phyloP scores from a whole-genome alignment of 108 stramenopile genomes.

The Seminavis robusta region DNA sequence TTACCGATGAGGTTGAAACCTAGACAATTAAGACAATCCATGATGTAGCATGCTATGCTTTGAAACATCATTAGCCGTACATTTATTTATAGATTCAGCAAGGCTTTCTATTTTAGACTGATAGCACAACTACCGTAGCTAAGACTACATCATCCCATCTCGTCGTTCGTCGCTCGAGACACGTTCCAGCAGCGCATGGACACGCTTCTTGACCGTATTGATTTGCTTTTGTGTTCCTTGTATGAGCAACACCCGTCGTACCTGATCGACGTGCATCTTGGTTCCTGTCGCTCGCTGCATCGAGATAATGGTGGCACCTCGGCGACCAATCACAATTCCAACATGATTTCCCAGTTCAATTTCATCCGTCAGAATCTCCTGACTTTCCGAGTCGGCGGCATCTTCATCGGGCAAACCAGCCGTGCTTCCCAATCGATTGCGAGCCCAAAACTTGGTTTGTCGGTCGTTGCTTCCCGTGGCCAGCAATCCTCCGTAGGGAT shows the following conservation, averaged over 20 bases:
- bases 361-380: conserved; percentile 72
- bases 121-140: too few relatives aligned
- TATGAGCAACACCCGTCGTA: conserved; percentile 74
- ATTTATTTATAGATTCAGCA: too few relatives aligned
- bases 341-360: conserved; percentile 90
- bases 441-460: conserved; percentile 92
- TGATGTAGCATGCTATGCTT: too few relatives aligned
- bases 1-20: too few relatives aligned
- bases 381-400: conserved; percentile 24
- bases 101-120: too few relatives aligned
- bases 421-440: conserved; percentile 83
- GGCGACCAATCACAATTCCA: conserved; percentile 85
- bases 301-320: conserved; percentile 87
- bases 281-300: conserved; percentile 88
- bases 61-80: too few relatives aligned
- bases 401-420: conserved; percentile 67
- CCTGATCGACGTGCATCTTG: conserved; percentile 91
- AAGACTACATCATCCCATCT: conserved; percentile 11
- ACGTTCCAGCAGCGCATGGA: conserved; percentile 75
- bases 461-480: conserved; percentile 91
- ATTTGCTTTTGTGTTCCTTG: conserved; percentile 87
- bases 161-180: conserved; percentile 49
- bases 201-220: conserved; percentile 78
- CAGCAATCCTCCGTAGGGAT: conserved; percentile 91
- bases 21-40: too few relatives aligned